These are phyloP conservation scores for Hortaea werneckii DNA, from an alignment of 2,329 filamentous ascomycete species.

Conservation along the genomic window DNA sequence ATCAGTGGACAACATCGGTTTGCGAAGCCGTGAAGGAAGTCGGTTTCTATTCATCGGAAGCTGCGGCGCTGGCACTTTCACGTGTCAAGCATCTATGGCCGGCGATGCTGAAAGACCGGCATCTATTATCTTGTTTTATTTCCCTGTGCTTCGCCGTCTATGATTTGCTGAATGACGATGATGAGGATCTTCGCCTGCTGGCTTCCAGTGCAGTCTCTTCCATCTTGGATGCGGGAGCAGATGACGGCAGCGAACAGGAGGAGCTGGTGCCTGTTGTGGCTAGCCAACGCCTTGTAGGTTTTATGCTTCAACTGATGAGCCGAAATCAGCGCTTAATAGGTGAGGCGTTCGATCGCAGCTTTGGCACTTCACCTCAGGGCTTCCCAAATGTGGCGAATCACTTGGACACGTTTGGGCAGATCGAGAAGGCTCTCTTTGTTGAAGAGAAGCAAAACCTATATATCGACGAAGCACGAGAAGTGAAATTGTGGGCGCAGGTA, in stretches of 20 bases:
- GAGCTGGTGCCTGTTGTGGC: slow-evolving; percentile 41
- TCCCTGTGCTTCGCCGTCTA: slow-evolving; percentile 53
- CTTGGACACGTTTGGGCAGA: slow-evolving; percentile 17
- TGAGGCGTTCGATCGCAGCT: slow-evolving; percentile 13
- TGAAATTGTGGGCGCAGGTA: slow-evolving; percentile 54
- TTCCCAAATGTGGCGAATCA: slow-evolving; percentile 5
- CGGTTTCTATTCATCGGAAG: slow-evolving; percentile 8
- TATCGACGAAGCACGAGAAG: slow-evolving; percentile 69
- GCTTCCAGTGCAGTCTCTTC: slow-evolving; percentile 44
- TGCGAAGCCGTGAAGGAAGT: not conserved
- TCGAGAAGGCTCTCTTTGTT: slow-evolving; percentile 64
- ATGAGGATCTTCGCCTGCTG: slow-evolving; percentile 70
- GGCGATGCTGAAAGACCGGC: not conserved
- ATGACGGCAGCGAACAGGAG: slow-evolving; percentile 5
- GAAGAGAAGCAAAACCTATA: slow-evolving; percentile 94
- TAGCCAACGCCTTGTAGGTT: slow-evolving; percentile 28
- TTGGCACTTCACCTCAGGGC: slow-evolving; percentile 3
- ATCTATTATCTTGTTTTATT: not conserved
- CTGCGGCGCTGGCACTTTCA: slow-evolving; percentile 16
- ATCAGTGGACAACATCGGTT: not conserved
- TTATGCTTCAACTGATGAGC: slow-evolving; percentile 19
- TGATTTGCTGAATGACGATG: slow-evolving; percentile 75
- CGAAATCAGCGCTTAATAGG: slow-evolving; percentile 2
- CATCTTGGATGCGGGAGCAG: slow-evolving; percentile 31
- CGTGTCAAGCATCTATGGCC: slow-evolving; percentile 12